phyloP scores from a whole-genome alignment of 2,329 filamentous ascomycete species.

The Scedosporium minutisporum region DNA sequence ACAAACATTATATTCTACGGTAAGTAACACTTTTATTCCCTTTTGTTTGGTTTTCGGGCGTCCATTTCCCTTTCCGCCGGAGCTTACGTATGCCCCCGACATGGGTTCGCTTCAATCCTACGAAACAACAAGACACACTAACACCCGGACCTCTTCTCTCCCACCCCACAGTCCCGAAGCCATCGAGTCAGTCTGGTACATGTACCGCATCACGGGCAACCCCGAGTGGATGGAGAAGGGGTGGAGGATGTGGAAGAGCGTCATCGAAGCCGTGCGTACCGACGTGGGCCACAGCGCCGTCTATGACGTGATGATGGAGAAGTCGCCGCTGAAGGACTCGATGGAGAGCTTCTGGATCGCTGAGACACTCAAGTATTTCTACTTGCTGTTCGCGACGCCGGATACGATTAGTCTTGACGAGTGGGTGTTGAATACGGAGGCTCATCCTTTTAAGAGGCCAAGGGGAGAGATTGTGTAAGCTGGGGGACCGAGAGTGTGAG shows the following conservation, averaged over 20 bases:
- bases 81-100: not conserved
- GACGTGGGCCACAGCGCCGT: conserved; percentile 62
- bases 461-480: conserved; percentile 6
- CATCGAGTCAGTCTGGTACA: conserved; percentile 80
- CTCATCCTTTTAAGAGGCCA: conserved; percentile 46
- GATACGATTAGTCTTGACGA: conserved; percentile 58
- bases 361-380: conserved; percentile 91
- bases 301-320: conserved; percentile 43
- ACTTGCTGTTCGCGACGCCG: conserved; percentile 64
- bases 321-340: conserved; percentile 40
- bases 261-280: conserved; percentile 57
- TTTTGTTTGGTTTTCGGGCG: conserved; percentile 16
- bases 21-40: conserved; percentile 22
- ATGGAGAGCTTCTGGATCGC: conserved; percentile 91
- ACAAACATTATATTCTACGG: conserved; percentile 51
- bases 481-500: not conserved
- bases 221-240: conserved; percentile 66
- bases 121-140: conserved; percentile 7
- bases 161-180: conserved; percentile 58
- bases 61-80: conserved; percentile 9
- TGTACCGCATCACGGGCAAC: conserved; percentile 84
- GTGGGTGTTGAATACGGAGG: conserved; percentile 57
- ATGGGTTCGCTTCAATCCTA: conserved; percentile 9
- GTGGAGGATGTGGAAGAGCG: conserved; percentile 74
- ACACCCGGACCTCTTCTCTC: not conserved